A percentile compares a stretch with the other conserved stretches of the same genome.
These are phyloP conservation scores for Ceratobasidium sp. DNA, from an alignment of 1,284 basidiomycete species.

Conservation along the genomic window DNA sequence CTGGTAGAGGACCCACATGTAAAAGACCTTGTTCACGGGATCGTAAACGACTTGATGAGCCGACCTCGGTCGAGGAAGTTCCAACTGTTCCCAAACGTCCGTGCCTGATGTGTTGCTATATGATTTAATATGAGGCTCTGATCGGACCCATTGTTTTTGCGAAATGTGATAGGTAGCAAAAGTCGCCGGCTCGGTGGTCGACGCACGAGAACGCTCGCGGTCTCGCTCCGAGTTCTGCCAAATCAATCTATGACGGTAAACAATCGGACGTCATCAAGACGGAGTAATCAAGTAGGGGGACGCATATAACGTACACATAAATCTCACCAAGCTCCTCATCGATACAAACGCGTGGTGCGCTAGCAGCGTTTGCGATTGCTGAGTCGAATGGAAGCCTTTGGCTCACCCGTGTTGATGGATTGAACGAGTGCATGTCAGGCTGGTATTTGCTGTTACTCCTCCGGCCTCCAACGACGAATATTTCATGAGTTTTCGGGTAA, in stretches of 20 bases:
- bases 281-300: background rate
- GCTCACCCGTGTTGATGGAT: conserved; percentile 64
- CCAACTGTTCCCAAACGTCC: conserved; percentile 43
- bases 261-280: background rate
- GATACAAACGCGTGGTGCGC: conserved; percentile 72
- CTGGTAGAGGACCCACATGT: conserved; percentile 15
- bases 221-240: conserved; percentile 26
- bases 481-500: conserved; percentile 61
- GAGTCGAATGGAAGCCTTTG: conserved; percentile 70
- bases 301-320: conserved; percentile 63
- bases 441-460: conserved; percentile 64
- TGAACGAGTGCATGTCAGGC: conserved; percentile 76
- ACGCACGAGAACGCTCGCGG: background rate
- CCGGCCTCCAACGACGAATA: conserved; percentile 77
- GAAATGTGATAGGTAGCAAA: conserved; percentile 41
- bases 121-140: background rate
- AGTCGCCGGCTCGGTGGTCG: conserved; percentile 27
- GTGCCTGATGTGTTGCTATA: background rate
- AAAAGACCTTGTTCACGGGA: conserved; percentile 27
- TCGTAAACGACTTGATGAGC: conserved; percentile 78
- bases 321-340: conserved; percentile 69
- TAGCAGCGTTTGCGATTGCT: conserved; percentile 63
- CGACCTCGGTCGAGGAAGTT: conserved; percentile 63
- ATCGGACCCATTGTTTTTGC: conserved; percentile 26
- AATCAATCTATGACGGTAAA: background rate